Percentiles rank a stretch among this genome's conserved stretches.
These are phyloP conservation scores for Cucurbita maxima DNA, from an alignment of 306 rosid genomes.

Conservation along the genomic window DNA sequence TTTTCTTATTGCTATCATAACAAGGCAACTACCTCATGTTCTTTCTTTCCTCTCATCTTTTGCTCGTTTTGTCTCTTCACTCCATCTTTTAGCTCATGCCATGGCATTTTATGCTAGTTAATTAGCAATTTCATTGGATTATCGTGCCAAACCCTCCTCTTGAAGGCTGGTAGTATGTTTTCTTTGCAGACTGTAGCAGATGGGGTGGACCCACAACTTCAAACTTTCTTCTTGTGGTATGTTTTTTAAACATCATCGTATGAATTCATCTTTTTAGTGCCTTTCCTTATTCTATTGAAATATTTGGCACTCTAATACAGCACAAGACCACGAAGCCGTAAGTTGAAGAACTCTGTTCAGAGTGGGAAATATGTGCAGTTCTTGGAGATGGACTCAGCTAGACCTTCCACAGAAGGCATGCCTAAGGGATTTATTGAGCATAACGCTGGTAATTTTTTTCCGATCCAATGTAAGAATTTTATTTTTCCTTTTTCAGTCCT, in stretches of 20 bases:
- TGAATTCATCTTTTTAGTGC: conserved; percentile 17
- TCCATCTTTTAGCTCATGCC: not conserved
- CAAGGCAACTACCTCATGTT: not conserved
- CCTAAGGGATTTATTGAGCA: conserved; percentile 36
- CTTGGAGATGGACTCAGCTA: conserved; percentile 68
- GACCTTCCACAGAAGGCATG: conserved; percentile 25
- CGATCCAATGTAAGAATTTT: not conserved
- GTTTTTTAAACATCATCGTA: conserved; percentile 30
- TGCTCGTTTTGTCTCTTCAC: not conserved
- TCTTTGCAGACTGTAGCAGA: conserved; percentile 54
- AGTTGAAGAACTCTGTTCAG: conserved; percentile 25
- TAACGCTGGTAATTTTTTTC: conserved; percentile 35
- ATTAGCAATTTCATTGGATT: not conserved
- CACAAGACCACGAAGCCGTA: conserved; percentile 43
- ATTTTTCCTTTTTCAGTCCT: not conserved
- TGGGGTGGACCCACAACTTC: conserved; percentile 55
- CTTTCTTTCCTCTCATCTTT: not conserved
- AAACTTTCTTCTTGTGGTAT: conserved; percentile 78
- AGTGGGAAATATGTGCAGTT: conserved; percentile 47
- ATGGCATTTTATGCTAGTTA: not conserved
- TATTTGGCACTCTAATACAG: conserved; percentile 31
- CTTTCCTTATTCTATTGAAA: conserved; percentile 7
- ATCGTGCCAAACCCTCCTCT: not conserved
- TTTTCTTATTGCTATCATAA: not conserved
- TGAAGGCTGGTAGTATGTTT: not conserved